Evolutionary conservation across 1,284 basidiomycete genomes (phyloP).

Genomic region (Moesziomyces antarcticus): DNA sequence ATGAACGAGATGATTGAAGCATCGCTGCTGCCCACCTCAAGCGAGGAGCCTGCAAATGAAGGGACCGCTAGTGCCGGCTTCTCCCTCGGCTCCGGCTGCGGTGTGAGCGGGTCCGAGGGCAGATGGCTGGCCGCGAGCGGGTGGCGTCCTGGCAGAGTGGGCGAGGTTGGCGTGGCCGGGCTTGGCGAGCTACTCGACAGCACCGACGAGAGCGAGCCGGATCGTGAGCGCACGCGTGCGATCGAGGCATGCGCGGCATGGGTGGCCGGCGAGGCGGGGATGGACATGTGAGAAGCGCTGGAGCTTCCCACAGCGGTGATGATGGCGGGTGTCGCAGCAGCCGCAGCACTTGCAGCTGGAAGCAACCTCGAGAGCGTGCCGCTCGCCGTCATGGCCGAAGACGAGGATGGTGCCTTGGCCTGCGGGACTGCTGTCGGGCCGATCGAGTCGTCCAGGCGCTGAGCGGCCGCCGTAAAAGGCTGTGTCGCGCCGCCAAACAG

Average conservation of each 20-base stretch:
- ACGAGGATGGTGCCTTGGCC: neutral
- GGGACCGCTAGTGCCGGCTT: constrained; percentile 10
- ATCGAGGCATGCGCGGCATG: constrained; percentile 21
- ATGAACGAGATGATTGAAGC: constrained; percentile 34
- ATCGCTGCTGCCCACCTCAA: constrained; percentile 12
- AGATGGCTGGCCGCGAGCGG: constrained; percentile 33
- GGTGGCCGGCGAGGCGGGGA: constrained; percentile 25
- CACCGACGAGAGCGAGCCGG: constrained; percentile 47
- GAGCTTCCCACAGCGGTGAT: constrained; percentile 33
- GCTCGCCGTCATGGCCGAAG: constrained; percentile 24
- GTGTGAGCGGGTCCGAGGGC: constrained; percentile 16
- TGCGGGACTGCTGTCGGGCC: constrained; percentile 3
- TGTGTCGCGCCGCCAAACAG: constrained; percentile 19
- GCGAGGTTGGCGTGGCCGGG: constrained; percentile 25
- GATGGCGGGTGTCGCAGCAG: constrained; percentile 39
- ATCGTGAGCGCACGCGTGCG: constrained; percentile 35
- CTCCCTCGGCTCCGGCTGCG: constrained; percentile 21
- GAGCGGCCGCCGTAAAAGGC: constrained; percentile 30
- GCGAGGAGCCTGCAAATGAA: constrained; percentile 1
- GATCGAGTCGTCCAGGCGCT: constrained; percentile 23
- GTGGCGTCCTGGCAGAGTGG: constrained; percentile 28
- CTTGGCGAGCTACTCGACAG: constrained; percentile 27
- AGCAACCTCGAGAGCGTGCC: constrained; percentile 27
- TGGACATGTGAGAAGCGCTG: constrained; percentile 29
- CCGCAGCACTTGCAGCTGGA: constrained; percentile 38